phyloP scores from a whole-genome alignment of 805 yeast species.

The Candida nanaspora region DNA sequence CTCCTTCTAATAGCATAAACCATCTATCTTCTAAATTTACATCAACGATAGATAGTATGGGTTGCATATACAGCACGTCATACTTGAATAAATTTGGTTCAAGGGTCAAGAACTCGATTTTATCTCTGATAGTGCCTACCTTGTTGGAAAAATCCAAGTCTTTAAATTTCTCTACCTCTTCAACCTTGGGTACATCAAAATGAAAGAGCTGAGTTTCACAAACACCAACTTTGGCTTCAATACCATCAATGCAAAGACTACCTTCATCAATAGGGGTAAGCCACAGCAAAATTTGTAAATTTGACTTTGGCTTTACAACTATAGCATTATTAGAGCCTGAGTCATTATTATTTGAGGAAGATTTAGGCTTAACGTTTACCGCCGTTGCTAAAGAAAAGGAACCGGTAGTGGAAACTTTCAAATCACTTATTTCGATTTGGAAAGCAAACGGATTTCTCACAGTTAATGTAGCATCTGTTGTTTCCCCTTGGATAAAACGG shows the following conservation, averaged over 20 bases:
- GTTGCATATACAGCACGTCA: conserved; percentile 39
- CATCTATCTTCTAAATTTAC: conserved; percentile 54
- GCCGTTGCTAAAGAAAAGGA: conserved; percentile 20
- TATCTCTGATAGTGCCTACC: too few relatives aligned
- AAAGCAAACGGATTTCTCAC: conserved; percentile 79
- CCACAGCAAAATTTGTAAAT: conserved; percentile 32
- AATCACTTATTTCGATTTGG: conserved; percentile 51
- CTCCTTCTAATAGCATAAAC: conserved; percentile 78
- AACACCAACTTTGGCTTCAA: conserved; percentile 41
- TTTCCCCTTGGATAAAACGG: conserved; percentile 52
- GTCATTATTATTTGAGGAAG: background rate
- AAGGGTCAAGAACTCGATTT: background rate
- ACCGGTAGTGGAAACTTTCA: conserved; percentile 29
- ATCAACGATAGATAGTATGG: conserved; percentile 46
- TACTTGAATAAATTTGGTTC: background rate
- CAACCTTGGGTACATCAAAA: background rate
- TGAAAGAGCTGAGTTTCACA: conserved; percentile 41
- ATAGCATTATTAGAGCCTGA: conserved; percentile 12
- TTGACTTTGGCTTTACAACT: conserved; percentile 30
- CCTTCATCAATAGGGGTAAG: conserved; percentile 48
- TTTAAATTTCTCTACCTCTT: background rate
- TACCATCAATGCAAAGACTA: conserved; percentile 39
- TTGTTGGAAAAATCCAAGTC: too few relatives aligned
- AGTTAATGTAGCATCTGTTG: conserved; percentile 45
- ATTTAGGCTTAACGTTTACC: background rate